These are phyloP conservation scores for Penicillium sp. DNA, from an alignment of 2,329 filamentous ascomycete species.

Conservation along the genomic window DNA sequence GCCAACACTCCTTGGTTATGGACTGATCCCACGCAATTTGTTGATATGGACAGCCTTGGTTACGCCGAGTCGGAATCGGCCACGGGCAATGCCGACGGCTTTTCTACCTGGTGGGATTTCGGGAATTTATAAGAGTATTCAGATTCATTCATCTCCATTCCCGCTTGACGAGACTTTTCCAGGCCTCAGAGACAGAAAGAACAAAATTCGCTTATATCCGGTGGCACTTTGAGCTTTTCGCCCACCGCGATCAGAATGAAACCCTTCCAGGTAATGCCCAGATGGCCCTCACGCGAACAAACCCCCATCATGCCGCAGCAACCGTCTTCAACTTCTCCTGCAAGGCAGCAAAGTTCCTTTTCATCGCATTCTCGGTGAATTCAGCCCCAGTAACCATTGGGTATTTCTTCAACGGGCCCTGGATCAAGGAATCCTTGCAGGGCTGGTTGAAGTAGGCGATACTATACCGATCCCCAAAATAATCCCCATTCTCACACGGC, in stretches of 20 bases:
- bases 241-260: background rate
- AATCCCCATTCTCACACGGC: slow-evolving; percentile 53
- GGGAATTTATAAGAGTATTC: slow-evolving; percentile 31
- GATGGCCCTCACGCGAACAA: slow-evolving; percentile 16
- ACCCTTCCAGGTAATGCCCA: slow-evolving; percentile 10
- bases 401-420: slow-evolving; percentile 63
- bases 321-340: slow-evolving; percentile 47
- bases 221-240: background rate
- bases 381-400: slow-evolving; percentile 58
- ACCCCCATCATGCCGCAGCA: slow-evolving; percentile 12
- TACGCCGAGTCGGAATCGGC: slow-evolving; percentile 28
- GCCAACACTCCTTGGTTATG: slow-evolving; percentile 37
- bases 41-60: slow-evolving; percentile 31
- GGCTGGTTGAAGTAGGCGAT: slow-evolving; percentile 68
- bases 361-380: slow-evolving; percentile 58
- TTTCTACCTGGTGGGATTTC: slow-evolving; percentile 38
- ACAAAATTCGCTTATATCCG: background rate
- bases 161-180: slow-evolving; percentile 11
- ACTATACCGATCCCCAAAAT: slow-evolving; percentile 61
- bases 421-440: slow-evolving; percentile 56
- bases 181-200: slow-evolving; percentile 2
- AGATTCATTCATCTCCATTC: slow-evolving; percentile 23
- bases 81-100: slow-evolving; percentile 31
- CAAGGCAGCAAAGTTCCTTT: slow-evolving; percentile 54
- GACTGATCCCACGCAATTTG: slow-evolving; percentile 33